Conservation (phyloP, 371 early-diverging fungal species). For the Circinella umbellata region DNA sequence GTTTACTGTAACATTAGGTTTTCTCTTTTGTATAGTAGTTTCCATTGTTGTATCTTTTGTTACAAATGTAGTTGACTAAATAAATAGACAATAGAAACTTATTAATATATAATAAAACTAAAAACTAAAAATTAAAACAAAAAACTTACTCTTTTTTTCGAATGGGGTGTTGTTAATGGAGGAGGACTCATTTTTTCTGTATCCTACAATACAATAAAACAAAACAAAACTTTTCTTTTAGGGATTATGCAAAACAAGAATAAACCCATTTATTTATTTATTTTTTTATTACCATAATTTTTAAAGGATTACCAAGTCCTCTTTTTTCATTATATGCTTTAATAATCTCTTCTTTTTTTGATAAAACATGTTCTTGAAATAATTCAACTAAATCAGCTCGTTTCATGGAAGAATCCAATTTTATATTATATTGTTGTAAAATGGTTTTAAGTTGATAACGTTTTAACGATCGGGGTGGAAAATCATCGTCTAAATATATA, state of each 20-base stretch:
- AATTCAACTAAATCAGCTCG: conserved; percentile 15
- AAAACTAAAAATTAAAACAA: too few relatives aligned
- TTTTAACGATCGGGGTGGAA: conserved; percentile 16
- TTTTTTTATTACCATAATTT: too few relatives aligned
- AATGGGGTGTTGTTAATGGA: too few relatives aligned
- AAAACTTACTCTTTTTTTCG: too few relatives aligned
- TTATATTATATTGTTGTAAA: conserved; percentile 14
- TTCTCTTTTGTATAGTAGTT: neutral
- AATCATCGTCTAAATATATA: conserved; percentile 10
- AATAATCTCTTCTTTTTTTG: conserved; percentile 8
- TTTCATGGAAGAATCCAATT: neutral
- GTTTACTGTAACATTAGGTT: neutral
- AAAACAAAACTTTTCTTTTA: too few relatives aligned
- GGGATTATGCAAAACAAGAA: too few relatives aligned
- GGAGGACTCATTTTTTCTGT: too few relatives aligned
- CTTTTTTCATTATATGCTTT: conserved; percentile 4
- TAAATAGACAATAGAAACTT: neutral
- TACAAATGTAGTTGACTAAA: neutral
- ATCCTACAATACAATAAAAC: too few relatives aligned
- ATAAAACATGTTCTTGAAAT: conserved; percentile 13
- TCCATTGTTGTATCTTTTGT: neutral
- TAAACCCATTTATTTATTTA: too few relatives aligned
- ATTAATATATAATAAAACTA: too few relatives aligned
- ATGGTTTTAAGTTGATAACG: conserved; percentile 25
- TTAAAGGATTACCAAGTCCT: too few relatives aligned